Evolutionary conservation across 306 rosid species (phyloP), one percentile per base, ranked within the genome.

Genomic region (Inga oerstediana): DNA sequence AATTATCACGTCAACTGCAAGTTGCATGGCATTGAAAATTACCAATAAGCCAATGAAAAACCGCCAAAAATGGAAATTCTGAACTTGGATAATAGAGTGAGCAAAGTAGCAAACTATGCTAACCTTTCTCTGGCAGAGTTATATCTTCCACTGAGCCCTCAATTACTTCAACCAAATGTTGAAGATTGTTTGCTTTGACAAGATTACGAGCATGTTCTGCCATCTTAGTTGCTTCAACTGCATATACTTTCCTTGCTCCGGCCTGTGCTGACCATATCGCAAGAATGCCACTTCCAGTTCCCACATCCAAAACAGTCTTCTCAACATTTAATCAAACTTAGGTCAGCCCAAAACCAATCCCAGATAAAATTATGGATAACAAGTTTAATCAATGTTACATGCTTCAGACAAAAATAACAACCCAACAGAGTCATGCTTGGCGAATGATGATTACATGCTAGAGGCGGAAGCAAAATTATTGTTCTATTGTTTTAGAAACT

Each of bases 191-290:
- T 5, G 97, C 94, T 82, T 87, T 92, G 13, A 90, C 88, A 77
- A 96, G 98, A 4, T 87, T 87, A 7, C 94, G 91, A 0, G 99
- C 99, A 66, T 96, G 99, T 74, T 94, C 99, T 0, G 99, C 91
- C 98, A 96, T 94, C 84, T 89, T 91, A 37, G 99, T 96, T 15
- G 99, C 99, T 87, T 96, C 99, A 67, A 96, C 99, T 0, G 99
- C 99, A 83, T 94, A 96, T 16, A 96, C 99, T 88, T 96, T 96
- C 93, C 89, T 94, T 0, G 99, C 99, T 75, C 99, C 99, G 1
- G 98, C 99, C 76, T 96, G 99, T 1, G 94, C 99, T 3, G 99
- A 91, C 99, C 99, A 96, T 77, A 96, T 94, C 59, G 99, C 99
- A 15, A 96, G 97, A 89, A 96, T 96, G 76, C 99, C 99, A 84